These are phyloP conservation scores for Euphorbia pulcherrima DNA, from an alignment of 345 rosid genomes.

Conservation along the genomic window DNA sequence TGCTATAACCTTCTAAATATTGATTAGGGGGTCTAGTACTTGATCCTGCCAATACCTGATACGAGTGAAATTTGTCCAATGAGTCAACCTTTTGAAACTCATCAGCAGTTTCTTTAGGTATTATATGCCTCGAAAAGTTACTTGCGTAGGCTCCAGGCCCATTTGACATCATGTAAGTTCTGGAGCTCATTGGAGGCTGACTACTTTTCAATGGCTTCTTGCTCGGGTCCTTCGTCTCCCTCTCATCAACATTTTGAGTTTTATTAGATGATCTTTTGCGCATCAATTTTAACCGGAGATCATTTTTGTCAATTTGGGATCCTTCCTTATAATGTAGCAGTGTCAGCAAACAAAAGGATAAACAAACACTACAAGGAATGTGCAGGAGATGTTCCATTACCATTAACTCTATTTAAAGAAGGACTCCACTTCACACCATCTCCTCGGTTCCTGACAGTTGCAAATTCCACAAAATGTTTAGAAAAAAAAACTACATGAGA, in stretches of 20 bases:
- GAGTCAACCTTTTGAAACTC: slow-evolving; percentile 20
- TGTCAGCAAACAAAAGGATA: slow-evolving; percentile 14
- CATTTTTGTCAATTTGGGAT: slow-evolving; percentile 26
- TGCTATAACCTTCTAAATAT: slow-evolving; percentile 11
- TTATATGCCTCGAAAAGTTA: slow-evolving; percentile 20
- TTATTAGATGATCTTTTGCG: slow-evolving; percentile 27
- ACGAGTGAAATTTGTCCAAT: slow-evolving; percentile 19
- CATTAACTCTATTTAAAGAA: slow-evolving; percentile 10
- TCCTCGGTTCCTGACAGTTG: slow-evolving; percentile 23
- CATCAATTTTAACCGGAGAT: slow-evolving; percentile 40
- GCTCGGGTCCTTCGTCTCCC: not conserved
- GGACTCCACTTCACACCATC: slow-evolving; percentile 20
- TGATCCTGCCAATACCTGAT: slow-evolving; percentile 20
- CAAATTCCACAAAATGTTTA: not conserved
- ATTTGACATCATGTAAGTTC: slow-evolving; percentile 9
- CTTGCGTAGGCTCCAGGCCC: slow-evolving; percentile 21
- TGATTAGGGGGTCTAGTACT: slow-evolving; percentile 34
- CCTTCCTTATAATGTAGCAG: slow-evolving; percentile 26
- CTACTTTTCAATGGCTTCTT: slow-evolving; percentile 13
- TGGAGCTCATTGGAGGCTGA: slow-evolving; percentile 15
- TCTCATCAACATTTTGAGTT: slow-evolving; percentile 10
- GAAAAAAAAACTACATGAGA: not conserved
- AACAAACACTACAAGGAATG: not conserved
- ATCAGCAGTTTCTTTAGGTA: slow-evolving; percentile 16
- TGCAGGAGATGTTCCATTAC: slow-evolving; percentile 10